Conservation (phyloP, 2,329 filamentous ascomycete genomes). For the Pestalotiopsis sp. region DNA sequence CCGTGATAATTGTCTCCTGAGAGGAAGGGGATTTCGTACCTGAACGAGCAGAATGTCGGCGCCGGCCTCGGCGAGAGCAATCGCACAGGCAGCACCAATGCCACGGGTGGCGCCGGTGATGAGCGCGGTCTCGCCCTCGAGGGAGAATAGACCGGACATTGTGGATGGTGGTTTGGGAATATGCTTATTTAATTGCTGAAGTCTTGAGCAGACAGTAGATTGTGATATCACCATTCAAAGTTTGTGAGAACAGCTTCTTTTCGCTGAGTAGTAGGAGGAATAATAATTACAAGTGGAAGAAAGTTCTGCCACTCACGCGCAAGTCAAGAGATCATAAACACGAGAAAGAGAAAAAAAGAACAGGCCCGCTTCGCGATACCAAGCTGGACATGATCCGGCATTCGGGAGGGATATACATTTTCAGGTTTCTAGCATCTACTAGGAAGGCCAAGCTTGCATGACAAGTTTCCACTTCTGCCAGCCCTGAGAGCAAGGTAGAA, state of each 20-base stretch:
- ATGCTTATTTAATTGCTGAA: neutral
- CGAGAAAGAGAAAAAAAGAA: neutral
- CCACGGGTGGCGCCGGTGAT: slow-evolving; percentile 61
- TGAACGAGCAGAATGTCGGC: slow-evolving; percentile 59
- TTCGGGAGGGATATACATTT: neutral
- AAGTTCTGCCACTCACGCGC: neutral
- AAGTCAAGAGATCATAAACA: neutral
- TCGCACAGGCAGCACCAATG: slow-evolving; percentile 59
- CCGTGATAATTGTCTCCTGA: neutral
- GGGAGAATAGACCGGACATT: slow-evolving; percentile 47
- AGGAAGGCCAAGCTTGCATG: no score
- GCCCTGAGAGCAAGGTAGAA: neutral
- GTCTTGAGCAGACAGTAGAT: neutral
- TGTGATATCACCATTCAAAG: neutral
- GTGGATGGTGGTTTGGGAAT: neutral
- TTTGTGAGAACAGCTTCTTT: neutral
- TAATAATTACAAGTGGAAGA: neutral
- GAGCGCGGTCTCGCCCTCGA: slow-evolving; percentile 58
- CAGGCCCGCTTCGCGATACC: neutral
- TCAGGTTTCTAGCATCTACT: neutral
- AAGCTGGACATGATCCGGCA: slow-evolving; percentile 8
- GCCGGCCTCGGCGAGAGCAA: slow-evolving; percentile 61
- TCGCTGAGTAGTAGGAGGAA: neutral
- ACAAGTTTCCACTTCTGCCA: neutral
- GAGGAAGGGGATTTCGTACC: neutral